These are phyloP conservation scores for Plantago major DNA, from an alignment of 257 asterid species.

Conservation along the genomic window DNA sequence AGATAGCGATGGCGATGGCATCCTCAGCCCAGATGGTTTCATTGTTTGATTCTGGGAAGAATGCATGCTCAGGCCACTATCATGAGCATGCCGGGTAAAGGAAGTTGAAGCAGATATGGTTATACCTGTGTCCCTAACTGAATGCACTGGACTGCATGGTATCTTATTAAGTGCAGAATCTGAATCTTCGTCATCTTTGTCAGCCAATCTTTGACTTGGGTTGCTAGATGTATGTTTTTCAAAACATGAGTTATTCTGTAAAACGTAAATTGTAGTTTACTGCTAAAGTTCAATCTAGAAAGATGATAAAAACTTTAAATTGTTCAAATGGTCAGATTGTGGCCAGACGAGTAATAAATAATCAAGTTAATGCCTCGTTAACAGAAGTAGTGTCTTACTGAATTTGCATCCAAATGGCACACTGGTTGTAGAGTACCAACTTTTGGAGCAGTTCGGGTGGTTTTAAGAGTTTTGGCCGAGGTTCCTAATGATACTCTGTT, in stretches of 20 bases:
- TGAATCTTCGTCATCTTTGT: slow-evolving; percentile 29
- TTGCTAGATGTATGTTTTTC: slow-evolving; percentile 30
- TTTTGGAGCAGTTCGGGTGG: slow-evolving; percentile 33
- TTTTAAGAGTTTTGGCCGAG: slow-evolving; percentile 37
- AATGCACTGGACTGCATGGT: slow-evolving; percentile 26
- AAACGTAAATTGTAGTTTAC: slow-evolving; percentile 14
- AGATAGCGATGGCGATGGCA: slow-evolving; percentile 95
- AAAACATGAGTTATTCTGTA: slow-evolving; percentile 44
- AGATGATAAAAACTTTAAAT: slow-evolving; percentile 10
- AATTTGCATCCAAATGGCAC: slow-evolving; percentile 31
- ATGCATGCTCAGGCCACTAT: slow-evolving; percentile 31
- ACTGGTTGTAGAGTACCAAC: slow-evolving; percentile 32
- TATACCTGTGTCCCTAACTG: slow-evolving; percentile 33
- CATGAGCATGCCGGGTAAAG: slow-evolving; percentile 31
- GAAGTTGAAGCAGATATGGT: slow-evolving; percentile 24
- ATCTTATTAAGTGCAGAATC: slow-evolving; percentile 23
- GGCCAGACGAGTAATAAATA: slow-evolving; percentile 7
- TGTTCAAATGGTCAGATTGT: slow-evolving; percentile 14
- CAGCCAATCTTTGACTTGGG: slow-evolving; percentile 26
- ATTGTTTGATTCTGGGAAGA: slow-evolving; percentile 30
- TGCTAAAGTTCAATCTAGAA: slow-evolving; percentile 15
- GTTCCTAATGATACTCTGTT: slow-evolving; percentile 34
- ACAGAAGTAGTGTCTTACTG: slow-evolving; percentile 37
- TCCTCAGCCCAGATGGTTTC: slow-evolving; percentile 83
- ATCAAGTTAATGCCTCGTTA: slow-evolving; percentile 7